A percentile compares a stretch with the other conserved stretches of the same genome.
These are phyloP conservation scores for Quercus glauca DNA, from an alignment of 306 rosid species.

Conservation along the genomic window DNA sequence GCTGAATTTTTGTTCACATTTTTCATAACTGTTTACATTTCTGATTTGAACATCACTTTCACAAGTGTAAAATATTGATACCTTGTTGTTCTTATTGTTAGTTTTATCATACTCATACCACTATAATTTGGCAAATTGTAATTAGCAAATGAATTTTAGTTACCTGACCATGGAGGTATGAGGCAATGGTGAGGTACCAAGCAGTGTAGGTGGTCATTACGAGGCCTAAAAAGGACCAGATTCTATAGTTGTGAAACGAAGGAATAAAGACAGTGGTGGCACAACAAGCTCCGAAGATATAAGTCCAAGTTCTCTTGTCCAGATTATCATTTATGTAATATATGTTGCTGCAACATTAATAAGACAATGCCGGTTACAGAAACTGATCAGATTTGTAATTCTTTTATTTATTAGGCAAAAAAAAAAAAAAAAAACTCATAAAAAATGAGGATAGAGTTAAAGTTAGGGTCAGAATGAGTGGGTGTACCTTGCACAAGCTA, in stretches of 20 bases:
- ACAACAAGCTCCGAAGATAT: constrained; percentile 97
- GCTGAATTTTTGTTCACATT: too few species aligned
- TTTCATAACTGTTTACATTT: too few species aligned
- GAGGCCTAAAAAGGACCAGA: constrained; percentile 96
- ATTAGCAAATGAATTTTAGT: neutral
- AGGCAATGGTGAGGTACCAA: constrained; percentile 90
- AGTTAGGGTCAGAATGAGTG: constrained; percentile 23
- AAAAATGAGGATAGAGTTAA: constrained; percentile 25
- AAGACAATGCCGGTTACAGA: neutral
- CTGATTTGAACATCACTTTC: too few species aligned
- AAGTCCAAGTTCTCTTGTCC: constrained; percentile 99
- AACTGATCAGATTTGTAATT: neutral
- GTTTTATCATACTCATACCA: too few species aligned
- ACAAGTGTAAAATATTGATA: too few species aligned
- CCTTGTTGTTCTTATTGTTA: too few species aligned
- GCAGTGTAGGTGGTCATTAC: constrained; percentile 99
- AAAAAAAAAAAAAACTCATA: neutral
- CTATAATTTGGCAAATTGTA: neutral
- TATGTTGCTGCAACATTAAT: constrained; percentile 62
- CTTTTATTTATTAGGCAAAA: neutral
- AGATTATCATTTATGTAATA: constrained; percentile 94
- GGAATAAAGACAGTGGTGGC: constrained; percentile 99
- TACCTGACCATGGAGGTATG: constrained; percentile 94
- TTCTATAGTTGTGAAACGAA: constrained; percentile 91
- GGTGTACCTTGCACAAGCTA: constrained; percentile 95